Percentiles rank a stretch among this genome's conserved stretches.
Evolutionary conservation across 768 basidiomycete genomes (phyloP).

Genomic region (Grammothele lineata): DNA sequence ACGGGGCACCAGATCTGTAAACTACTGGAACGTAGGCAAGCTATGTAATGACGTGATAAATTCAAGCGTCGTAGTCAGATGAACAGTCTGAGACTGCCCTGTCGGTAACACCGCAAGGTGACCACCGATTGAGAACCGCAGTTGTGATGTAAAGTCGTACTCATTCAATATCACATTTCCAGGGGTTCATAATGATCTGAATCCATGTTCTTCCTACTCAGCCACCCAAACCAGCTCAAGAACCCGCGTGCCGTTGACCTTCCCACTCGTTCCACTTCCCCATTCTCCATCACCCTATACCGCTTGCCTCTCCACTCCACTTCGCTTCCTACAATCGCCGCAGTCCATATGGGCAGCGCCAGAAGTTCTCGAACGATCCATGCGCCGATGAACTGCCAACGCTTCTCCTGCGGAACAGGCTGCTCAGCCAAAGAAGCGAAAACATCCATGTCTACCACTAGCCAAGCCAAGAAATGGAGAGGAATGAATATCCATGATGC

Average conservation of each 20-base stretch:
- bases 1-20: too few relatives aligned
- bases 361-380: constrained; percentile 80
- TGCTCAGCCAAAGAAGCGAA: constrained; percentile 72
- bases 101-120: too few relatives aligned
- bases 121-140: too few relatives aligned
- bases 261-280: constrained; percentile 47
- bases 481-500: constrained; percentile 51
- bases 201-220: constrained; percentile 19
- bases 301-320: constrained; percentile 84
- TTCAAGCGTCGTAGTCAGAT: too few relatives aligned
- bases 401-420: constrained; percentile 41
- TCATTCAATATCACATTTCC: too few relatives aligned
- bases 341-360: constrained; percentile 83
- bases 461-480: constrained; percentile 65
- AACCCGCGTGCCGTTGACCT: constrained; percentile 5
- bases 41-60: too few relatives aligned
- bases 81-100: too few relatives aligned
- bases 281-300: constrained; percentile 73
- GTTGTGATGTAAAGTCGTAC: too few relatives aligned
- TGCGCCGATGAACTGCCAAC: constrained; percentile 62
- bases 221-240: constrained; percentile 13
- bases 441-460: constrained; percentile 78
- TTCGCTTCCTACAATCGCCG: constrained; percentile 74
- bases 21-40: too few relatives aligned
- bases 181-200: constrained; percentile 37